Base-by-base conservation (phyloP, 2,329 filamentous ascomycete genomes). In the Fusarium ambrosium region DNA sequence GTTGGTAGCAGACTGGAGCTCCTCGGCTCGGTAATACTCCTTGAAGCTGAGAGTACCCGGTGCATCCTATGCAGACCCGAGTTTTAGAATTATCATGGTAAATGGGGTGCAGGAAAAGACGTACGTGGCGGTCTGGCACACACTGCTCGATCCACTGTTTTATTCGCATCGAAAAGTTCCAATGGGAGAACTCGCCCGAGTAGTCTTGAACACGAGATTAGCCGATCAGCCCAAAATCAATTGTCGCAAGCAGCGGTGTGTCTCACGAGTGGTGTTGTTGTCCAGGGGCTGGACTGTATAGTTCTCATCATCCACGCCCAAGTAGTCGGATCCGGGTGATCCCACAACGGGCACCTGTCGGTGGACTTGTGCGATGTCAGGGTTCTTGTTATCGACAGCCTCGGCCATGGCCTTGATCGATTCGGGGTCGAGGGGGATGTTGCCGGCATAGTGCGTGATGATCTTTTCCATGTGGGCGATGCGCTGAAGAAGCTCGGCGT, bases 181-280 rank as follows among this genome's bases (percentile, higher is more conserved):
- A 88, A 66, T 88, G 86, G 2, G 86, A 88, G 73, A 88, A 87
- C 70, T 88, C 86, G 10, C 86, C 86, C 1, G 86, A 88, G 68
- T 87, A 88, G 64, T 88, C 86, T 88, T 48, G 6, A 6, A 41
- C 5, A 16, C 1, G 27, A 53, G 14, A 48, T 78, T 68, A 43
- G 65, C 45, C 36, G 70, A 37, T 58, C 66, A 64, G 27, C 72
- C 58, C 11, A 64, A 53, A 53, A 18, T 4, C 45, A 36, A 29
- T 37, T 56, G 51, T 53, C 53, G 29, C 18, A 63, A 66, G n/a
- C 43, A 60, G 37, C 65, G 62, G 43, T 22, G 14, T 39, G 16
- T 71, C 84, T 79, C 71, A 85, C 84, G 84, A 39, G 83, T 84
- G 29, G 81, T 84, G 62, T 83, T 86, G 66, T 84, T 82, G 39